Base-by-base conservation (phyloP, 495 filamentous ascomycete species). In the Penicillium herquei region DNA sequence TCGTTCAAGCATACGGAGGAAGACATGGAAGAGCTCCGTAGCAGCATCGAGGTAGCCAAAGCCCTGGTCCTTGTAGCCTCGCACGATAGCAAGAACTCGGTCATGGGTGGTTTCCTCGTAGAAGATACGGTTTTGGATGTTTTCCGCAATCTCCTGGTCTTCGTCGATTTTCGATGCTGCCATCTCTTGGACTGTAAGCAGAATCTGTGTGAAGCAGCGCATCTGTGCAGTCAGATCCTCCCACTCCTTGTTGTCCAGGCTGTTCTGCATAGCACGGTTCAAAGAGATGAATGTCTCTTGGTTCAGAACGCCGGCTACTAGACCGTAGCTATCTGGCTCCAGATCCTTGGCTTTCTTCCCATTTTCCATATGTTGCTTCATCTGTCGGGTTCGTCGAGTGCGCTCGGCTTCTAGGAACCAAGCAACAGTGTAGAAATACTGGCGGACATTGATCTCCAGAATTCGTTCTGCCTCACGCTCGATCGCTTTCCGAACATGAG, bases 111-210 rank as follows among this genome's bases (percentile, higher is more conserved):
- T 86, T 63, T 98, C 92, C 70, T 99, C 95, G 73, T 99, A 98
- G 68, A 99, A 99, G 1, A 99, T 90, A 31, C 95, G 89, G 62
- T 88, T 94, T 49, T 96, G 87, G 39, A 96, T 96, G 58, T 98
- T 99, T 63, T 99, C 93, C 5, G 95, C 95, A 62, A 99, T 97
- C 56, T 98, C 95, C 69, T 95, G 90, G 61, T 99, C 91, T 9
- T 98, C 95, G 57, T 97, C 93, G 21, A 90, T 78, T 0, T 83
- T 82, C 0, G 90, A 93, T 39, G 87, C 82, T 3, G 85, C 77
- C 95, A 99, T 99, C 55, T 96, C 91, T 64, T 97, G 93, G 3
- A 97, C 87, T 0, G 92, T 96, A 39, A 96, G 78, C n/a, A 98
- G 77, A 45, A 87, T 76, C 47, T 83, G 78, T 3, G 79, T 81